Conservation (phyloP, 352 stramenopile species). For the Pythium plurisporium region DNA sequence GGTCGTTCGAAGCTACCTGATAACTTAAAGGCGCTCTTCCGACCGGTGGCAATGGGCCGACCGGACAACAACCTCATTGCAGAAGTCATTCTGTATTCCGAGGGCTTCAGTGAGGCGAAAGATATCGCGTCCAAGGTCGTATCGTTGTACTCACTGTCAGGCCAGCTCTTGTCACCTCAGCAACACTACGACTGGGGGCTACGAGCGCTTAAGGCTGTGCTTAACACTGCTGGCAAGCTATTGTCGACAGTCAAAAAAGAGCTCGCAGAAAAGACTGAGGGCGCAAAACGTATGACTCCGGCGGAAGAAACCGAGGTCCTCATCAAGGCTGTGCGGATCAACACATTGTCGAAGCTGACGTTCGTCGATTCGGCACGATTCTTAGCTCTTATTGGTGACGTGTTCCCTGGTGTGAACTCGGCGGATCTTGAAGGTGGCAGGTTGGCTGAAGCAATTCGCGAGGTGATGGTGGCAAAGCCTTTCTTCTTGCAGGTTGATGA, state of each 20-base stretch:
- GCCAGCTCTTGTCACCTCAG: slow-evolving; percentile 97
- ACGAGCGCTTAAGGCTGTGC: slow-evolving; percentile 98
- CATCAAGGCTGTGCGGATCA: slow-evolving; percentile 94
- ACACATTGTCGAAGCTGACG: slow-evolving; percentile 95
- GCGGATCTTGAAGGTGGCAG: slow-evolving; percentile 78
- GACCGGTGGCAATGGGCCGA: slow-evolving; percentile 99
- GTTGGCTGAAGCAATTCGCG: slow-evolving; percentile 79
- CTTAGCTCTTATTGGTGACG: slow-evolving; percentile 89
- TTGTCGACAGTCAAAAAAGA: slow-evolving; percentile 81
- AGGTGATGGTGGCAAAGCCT: slow-evolving; percentile 88
- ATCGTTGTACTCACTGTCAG: slow-evolving; percentile 97
- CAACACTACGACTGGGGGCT: slow-evolving; percentile 99
- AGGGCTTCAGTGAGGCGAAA: slow-evolving; percentile 98
- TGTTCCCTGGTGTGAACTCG: slow-evolving; percentile 89
- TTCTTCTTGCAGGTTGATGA: slow-evolving; percentile 89
- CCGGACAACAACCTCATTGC: slow-evolving; percentile 99
- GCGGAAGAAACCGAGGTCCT: slow-evolving; percentile 89
- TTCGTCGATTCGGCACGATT: slow-evolving; percentile 90
- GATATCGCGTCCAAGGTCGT: slow-evolving; percentile 96
- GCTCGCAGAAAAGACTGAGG: slow-evolving; percentile 23
- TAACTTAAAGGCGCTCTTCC: slow-evolving; percentile 99
- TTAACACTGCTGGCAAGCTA: slow-evolving; percentile 97
- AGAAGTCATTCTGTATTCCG: slow-evolving; percentile 99
- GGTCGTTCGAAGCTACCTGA: slow-evolving; percentile 96
- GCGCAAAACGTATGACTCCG: slow-evolving; percentile 36